Evolutionary conservation across 2,329 filamentous ascomycete species (phyloP).

Genomic region (Aspergillus sp.): DNA sequence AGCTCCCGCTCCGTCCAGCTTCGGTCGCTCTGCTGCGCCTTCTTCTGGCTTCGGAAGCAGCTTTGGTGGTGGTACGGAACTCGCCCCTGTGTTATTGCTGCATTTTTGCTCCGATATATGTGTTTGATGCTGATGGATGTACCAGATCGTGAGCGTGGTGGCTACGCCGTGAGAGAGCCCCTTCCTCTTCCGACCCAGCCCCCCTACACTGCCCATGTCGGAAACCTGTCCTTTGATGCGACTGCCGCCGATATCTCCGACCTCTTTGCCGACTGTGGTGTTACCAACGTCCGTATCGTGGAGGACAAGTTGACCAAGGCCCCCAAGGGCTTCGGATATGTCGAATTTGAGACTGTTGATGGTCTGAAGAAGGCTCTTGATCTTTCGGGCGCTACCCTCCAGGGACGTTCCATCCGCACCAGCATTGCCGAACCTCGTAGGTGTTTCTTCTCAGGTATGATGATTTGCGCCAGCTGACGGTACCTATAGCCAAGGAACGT

Average conservation of each 20-base stretch:
- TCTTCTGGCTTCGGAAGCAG: slow-evolving; percentile 39
- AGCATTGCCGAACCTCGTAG: slow-evolving; percentile 97
- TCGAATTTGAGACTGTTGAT: slow-evolving; percentile 85
- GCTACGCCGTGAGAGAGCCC: slow-evolving; percentile 60
- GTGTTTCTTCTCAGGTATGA: slow-evolving; percentile 13
- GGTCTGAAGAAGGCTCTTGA: slow-evolving; percentile 88
- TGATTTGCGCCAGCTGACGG: slow-evolving; percentile 36
- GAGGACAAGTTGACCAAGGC: slow-evolving; percentile 92
- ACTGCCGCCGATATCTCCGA: slow-evolving; percentile 79
- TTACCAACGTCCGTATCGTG: slow-evolving; percentile 91
- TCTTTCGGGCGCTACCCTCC: slow-evolving; percentile 78
- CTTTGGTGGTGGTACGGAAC: slow-evolving; percentile 38
- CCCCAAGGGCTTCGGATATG: slow-evolving; percentile 97
- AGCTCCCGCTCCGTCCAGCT: slow-evolving; percentile 49
- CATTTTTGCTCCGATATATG: not conserved
- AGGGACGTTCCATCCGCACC: slow-evolving; percentile 86
- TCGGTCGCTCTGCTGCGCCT: slow-evolving; percentile 53
- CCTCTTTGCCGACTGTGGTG: slow-evolving; percentile 81
- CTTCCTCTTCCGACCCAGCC: slow-evolving; percentile 88
- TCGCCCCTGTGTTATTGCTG: slow-evolving; percentile 12
- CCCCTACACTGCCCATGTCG: slow-evolving; percentile 92
- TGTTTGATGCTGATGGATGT: slow-evolving; percentile 19
- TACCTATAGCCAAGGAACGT: slow-evolving; percentile 73
- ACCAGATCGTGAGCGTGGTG: slow-evolving; percentile 42
- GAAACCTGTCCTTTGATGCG: slow-evolving; percentile 95